Evolutionary conservation across 305 asterid species (phyloP).

Genomic region (Fraxinus dipetala): DNA sequence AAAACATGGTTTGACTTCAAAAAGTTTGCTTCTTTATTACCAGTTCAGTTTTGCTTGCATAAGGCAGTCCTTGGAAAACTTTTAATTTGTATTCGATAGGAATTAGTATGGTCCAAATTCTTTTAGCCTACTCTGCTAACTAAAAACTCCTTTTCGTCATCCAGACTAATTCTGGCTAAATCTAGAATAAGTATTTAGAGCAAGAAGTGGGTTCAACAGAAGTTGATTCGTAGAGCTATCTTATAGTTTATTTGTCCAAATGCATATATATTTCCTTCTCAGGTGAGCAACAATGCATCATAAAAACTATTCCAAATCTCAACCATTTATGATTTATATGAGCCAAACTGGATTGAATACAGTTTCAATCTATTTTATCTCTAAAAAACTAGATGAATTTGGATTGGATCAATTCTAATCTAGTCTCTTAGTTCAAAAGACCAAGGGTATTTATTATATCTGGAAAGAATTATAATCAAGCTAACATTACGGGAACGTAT

Average conservation of each 20-base stretch:
- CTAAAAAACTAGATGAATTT: background rate
- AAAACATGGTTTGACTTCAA: background rate
- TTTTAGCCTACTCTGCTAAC: background rate
- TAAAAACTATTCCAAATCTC: background rate
- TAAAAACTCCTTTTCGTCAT: background rate
- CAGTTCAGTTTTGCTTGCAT: background rate
- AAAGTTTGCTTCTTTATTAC: background rate
- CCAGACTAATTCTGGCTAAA: background rate
- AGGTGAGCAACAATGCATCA: conserved; percentile 1
- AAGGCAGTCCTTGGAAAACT: background rate
- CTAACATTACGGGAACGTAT: background rate
- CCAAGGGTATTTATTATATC: background rate
- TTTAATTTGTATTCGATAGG: background rate
- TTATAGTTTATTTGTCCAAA: background rate
- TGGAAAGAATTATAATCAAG: background rate
- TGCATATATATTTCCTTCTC: background rate
- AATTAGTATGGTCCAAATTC: background rate
- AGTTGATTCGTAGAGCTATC: background rate
- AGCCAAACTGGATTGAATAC: background rate
- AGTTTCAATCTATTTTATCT: background rate
- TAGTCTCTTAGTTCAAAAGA: background rate
- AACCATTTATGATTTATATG: background rate
- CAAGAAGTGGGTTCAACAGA: background rate
- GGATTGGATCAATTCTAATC: background rate
- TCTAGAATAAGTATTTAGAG: background rate